Evolutionary conservation across 371 early-diverging fungal genomes (phyloP).

Genomic region (Mortierella sp.): DNA sequence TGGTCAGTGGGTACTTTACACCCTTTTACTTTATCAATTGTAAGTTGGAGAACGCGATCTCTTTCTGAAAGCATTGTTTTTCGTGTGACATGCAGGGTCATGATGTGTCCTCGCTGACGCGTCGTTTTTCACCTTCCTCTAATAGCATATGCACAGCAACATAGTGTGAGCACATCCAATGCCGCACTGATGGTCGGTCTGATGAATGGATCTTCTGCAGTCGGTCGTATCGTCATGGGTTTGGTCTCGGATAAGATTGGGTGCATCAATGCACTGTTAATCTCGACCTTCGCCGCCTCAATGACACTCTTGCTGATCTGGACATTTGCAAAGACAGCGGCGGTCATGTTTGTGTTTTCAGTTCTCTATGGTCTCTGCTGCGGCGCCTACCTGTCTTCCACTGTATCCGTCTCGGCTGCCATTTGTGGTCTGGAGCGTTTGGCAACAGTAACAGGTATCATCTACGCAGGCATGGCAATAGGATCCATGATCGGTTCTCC

Average conservation of each 20-base stretch:
- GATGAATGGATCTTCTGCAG: conserved; percentile 66
- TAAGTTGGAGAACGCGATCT: conserved; percentile 18
- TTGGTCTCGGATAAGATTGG: conserved; percentile 72
- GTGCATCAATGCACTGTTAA: conserved; percentile 61
- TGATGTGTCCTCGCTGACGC: no score
- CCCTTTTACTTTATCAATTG: conserved; percentile 52
- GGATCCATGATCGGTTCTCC: conserved; percentile 62
- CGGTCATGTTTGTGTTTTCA: conserved; percentile 60
- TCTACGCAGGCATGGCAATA: conserved; percentile 57
- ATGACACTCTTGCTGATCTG: conserved; percentile 69
- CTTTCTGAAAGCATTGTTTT: no score
- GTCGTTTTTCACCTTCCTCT: neutral
- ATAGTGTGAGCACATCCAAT: conserved; percentile 41
- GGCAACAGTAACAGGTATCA: conserved; percentile 56
- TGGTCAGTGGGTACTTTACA: conserved; percentile 44
- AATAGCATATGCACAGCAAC: conserved; percentile 54
- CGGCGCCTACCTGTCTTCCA: conserved; percentile 62
- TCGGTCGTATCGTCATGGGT: conserved; percentile 76
- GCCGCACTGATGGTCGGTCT: conserved; percentile 65
- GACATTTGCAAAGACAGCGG: conserved; percentile 64
- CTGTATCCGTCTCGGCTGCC: conserved; percentile 59
- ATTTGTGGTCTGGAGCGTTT: conserved; percentile 56
- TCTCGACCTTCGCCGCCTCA: conserved; percentile 59
- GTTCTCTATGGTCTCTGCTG: conserved; percentile 66
- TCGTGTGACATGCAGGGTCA: no score